These are phyloP conservation scores for Claviceps monticola DNA, from an alignment of 2,329 filamentous ascomycete species.

Conservation along the genomic window DNA sequence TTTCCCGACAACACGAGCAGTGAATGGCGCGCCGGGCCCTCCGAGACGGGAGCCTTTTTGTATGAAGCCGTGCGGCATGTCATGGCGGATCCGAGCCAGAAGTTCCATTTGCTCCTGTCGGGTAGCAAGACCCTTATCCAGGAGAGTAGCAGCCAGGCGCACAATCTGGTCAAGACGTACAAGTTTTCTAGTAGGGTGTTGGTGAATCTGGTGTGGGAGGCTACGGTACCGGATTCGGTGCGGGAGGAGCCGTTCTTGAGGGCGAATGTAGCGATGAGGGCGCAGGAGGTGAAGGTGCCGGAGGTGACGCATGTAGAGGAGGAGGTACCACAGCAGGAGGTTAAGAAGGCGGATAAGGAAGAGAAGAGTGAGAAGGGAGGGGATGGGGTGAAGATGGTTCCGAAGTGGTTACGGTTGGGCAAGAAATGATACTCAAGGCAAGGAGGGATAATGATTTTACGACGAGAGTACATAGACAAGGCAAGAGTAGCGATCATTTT, in stretches of 20 bases:
- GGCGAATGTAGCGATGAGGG: slow-evolving; percentile 41
- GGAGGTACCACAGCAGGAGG: slow-evolving; percentile 3
- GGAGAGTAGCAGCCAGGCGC: slow-evolving; percentile 30
- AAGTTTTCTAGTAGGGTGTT: slow-evolving; percentile 58
- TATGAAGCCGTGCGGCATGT: slow-evolving; percentile 62
- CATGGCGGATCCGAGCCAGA: slow-evolving; percentile 48
- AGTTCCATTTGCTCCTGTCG: slow-evolving; percentile 59
- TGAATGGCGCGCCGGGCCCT: slow-evolving; percentile 53
- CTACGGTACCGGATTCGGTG: slow-evolving; percentile 40
- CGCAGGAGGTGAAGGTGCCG: slow-evolving; percentile 52
- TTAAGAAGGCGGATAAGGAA: slow-evolving; percentile 16
- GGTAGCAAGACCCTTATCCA: slow-evolving; percentile 36
- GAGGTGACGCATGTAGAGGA: slow-evolving; percentile 32
- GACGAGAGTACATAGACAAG: too few relatives aligned
- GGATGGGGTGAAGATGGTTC: slow-evolving; percentile 34
- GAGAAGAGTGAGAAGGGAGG: slow-evolving; percentile 23
- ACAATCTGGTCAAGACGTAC: slow-evolving; percentile 57
- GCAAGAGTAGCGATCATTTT: too few relatives aligned
- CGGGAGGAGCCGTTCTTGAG: slow-evolving; percentile 47
- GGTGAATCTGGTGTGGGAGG: slow-evolving; percentile 63
- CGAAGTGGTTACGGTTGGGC: slow-evolving; percentile 61
- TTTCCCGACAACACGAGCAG: slow-evolving; percentile 78
- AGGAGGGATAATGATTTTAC: too few relatives aligned
- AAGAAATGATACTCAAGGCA: slow-evolving; percentile 42
- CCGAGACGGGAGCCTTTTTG: slow-evolving; percentile 56